Base-by-base conservation (phyloP, 2,329 filamentous ascomycete species). In the Fusarium graminum region DNA sequence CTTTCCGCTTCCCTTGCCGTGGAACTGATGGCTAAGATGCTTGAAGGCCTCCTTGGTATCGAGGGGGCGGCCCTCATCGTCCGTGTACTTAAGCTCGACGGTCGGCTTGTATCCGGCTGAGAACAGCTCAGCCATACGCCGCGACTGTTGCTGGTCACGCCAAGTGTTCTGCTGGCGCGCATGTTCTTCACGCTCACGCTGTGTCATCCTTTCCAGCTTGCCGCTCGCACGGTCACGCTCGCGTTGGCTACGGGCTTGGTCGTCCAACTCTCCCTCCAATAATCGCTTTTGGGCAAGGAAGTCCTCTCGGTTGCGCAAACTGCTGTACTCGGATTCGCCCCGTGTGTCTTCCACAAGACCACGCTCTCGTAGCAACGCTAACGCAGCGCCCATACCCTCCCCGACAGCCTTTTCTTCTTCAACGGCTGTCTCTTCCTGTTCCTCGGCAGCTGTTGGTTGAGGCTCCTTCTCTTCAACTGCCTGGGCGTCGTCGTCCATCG, bases 1-100 rank as follows among this genome's bases (percentile, higher is more conserved):
- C 83, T 98, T 98, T 66, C 95, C 95, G 74, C 92, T 96, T 45
- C 93, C 93, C 82, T 99, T 99, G 72, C 95, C 95, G 80, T 99
- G 95, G 87, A 99, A 99, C 79, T 96, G 92, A 81, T 99, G 95
- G 72, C 91, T 95, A 63, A 99, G 85, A 75, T 97, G 91, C 82
- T 98, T 98, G 84, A 99, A 99, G 0, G 95, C 96, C 77, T 98
- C 95, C 81, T 99, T 99, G 77, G 90, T 88, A 77, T 93, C 92
- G 84, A 99, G 91, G 58, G 85, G 80, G 16, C 95, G 88, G 11
- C 96, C 95, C 75, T 90, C 87, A 54, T 97, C 94, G 76, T 99
- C 95, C 41, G 91, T 88, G 74, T 99, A 97, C 75, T 91, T 92
- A 68, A 99, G 85, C 74, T 97, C 88, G 30, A 99, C 91, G 70